Evolutionary conservation across 2,329 filamentous ascomycete genomes (phyloP).

Genomic region (Cladophialophora bantiana): DNA sequence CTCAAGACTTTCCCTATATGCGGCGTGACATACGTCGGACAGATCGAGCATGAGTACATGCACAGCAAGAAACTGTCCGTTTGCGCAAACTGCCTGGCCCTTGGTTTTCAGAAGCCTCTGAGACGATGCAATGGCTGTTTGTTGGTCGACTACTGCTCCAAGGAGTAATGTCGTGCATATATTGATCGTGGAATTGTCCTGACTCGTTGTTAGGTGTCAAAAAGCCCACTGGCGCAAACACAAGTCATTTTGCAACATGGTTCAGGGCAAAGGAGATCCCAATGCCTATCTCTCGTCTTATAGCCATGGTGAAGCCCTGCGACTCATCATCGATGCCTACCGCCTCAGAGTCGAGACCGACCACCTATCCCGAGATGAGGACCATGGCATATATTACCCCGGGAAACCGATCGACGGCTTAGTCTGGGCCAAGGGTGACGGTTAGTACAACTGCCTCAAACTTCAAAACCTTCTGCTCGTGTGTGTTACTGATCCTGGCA

Average conservation of each 20-base stretch:
- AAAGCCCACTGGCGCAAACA: conserved; percentile 42
- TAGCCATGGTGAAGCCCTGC: conserved; percentile 38
- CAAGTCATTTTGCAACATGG: conserved; percentile 40
- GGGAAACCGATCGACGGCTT: conserved; percentile 49
- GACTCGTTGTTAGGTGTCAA: conserved; percentile 37
- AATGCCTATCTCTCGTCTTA: conserved; percentile 40
- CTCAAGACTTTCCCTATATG: conserved; percentile 36
- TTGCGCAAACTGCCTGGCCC: conserved; percentile 38
- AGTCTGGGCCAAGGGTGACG: conserved; percentile 39
- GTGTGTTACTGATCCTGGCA: not conserved
- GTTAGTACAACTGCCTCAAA: conserved; percentile 6
- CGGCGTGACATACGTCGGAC: conserved; percentile 34
- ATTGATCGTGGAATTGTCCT: not conserved
- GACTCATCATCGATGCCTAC: conserved; percentile 43
- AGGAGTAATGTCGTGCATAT: conserved; percentile 28
- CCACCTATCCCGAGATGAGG: conserved; percentile 39
- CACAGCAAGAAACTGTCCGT: conserved; percentile 38
- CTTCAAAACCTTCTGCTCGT: not conserved
- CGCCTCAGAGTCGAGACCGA: conserved; percentile 43
- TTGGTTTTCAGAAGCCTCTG: conserved; percentile 40
- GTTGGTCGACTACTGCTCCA: conserved; percentile 40
- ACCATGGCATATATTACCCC: conserved; percentile 39
- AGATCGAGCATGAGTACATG: conserved; percentile 41
- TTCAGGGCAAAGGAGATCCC: conserved; percentile 38
- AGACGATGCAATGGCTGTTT: conserved; percentile 38